These are phyloP conservation scores for Pythium rishiriense DNA, from an alignment of 352 stramenopile species.

Conservation along the genomic window DNA sequence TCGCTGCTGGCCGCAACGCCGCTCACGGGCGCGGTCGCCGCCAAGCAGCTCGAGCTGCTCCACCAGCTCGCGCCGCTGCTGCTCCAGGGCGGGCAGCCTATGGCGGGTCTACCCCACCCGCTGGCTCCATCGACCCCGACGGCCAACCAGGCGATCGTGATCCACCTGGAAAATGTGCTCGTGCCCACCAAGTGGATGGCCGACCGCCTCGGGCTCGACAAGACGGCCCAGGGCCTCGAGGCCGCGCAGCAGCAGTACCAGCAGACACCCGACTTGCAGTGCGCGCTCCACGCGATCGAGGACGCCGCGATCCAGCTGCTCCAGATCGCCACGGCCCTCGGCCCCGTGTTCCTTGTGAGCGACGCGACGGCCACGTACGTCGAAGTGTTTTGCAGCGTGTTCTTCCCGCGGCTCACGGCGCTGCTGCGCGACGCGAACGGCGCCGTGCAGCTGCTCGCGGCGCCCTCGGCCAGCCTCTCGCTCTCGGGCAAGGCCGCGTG, in stretches of 20 bases:
- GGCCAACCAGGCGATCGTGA: constrained; percentile 19
- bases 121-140: not conserved
- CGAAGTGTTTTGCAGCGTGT: constrained; percentile 26
- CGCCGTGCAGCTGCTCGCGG: constrained; percentile 19
- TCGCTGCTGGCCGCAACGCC: not conserved
- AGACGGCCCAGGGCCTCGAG: constrained; percentile 21
- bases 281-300: constrained; percentile 24
- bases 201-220: constrained; percentile 23
- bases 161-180: constrained; percentile 28
- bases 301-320: constrained; percentile 23
- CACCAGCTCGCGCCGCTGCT: constrained; percentile 21
- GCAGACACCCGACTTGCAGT: constrained; percentile 21
- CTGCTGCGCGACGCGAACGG: constrained; percentile 14
- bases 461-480: constrained; percentile 5
- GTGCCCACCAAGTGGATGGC: constrained; percentile 28
- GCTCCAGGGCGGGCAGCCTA: not conserved
- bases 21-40: not conserved
- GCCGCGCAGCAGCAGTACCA: constrained; percentile 27
- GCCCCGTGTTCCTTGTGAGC: constrained; percentile 25
- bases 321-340: constrained; percentile 15
- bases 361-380: constrained; percentile 20
- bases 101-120: not conserved
- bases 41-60: constrained; percentile 6
- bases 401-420: constrained; percentile 23
- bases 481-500: constrained; percentile 14